A percentile compares a stretch with the other conserved stretches of the same genome.
Conservation (phyloP, 2,329 filamentous ascomycete genomes). For the Colletotrichum noveboracense region DNA sequence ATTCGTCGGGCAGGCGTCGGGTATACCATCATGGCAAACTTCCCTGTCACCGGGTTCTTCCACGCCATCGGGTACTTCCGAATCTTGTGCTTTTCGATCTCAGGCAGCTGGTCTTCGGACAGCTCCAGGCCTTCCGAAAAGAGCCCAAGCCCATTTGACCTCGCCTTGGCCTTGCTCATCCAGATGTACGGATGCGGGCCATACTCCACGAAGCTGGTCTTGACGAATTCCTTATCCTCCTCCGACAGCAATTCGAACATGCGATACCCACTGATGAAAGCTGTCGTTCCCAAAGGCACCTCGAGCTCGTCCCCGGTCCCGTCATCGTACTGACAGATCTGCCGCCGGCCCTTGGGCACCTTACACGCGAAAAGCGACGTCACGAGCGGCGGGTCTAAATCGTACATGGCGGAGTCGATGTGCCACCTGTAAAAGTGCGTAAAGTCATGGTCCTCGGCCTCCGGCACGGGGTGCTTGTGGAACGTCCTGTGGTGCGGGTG, state of each 20-base stretch:
- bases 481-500: not conserved
- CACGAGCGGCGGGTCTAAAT: not conserved
- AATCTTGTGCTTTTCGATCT: rapidly evolving
- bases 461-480: not conserved
- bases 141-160: not conserved
- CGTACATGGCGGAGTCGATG: not conserved
- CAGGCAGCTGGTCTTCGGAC: not conserved
- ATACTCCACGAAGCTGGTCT: not conserved
- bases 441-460: not conserved
- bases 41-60: not conserved
- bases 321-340: not conserved
- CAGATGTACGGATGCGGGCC: not conserved
- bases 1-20: not conserved
- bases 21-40: not conserved
- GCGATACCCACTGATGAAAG: not conserved
- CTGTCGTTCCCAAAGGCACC: not conserved
- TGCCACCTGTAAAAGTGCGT: not conserved
- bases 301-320: not conserved
- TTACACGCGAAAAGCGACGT: not conserved
- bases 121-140: not conserved
- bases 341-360: not conserved
- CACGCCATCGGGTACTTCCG: not conserved
- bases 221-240: not conserved
- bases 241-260: not conserved
- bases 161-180: not conserved